Evolutionary conservation across 495 filamentous ascomycete species (phyloP).

Genomic region (Aspergillus diversus): DNA sequence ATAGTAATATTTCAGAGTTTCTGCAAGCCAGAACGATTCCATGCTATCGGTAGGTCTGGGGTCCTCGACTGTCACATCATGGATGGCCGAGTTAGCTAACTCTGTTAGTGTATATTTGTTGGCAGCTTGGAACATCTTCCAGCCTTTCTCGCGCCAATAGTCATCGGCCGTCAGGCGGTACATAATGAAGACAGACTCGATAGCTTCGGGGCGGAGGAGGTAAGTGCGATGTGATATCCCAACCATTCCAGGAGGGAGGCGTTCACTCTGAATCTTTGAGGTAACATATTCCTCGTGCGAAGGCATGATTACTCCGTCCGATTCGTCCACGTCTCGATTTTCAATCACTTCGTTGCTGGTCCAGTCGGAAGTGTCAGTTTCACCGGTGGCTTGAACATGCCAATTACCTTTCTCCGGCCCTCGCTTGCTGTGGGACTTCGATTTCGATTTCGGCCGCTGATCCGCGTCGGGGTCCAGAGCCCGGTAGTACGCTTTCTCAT

Average conservation of each 20-base stretch:
- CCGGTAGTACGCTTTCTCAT: conserved; percentile 66
- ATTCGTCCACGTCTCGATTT: conserved; percentile 20
- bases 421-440: conserved; percentile 18
- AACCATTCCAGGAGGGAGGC: conserved; percentile 68
- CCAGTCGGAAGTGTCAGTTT: not conserved
- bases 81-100: conserved; percentile 72
- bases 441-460: conserved; percentile 20
- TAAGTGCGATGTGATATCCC: conserved; percentile 64
- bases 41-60: conserved; percentile 48
- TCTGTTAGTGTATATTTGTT: conserved; percentile 65
- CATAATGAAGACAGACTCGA: conserved; percentile 96
- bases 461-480: conserved; percentile 56
- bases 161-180: conserved; percentile 85
- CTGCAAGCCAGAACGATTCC: conserved; percentile 70
- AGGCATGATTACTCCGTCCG: conserved; percentile 13
- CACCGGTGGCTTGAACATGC: conserved; percentile 22
- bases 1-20: conserved; percentile 85
- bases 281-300: conserved; percentile 68
- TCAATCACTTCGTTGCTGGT: conserved; percentile 9
- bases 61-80: conserved; percentile 65
- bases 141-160: conserved; percentile 81
- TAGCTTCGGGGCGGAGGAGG: conserved; percentile 88
- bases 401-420: conserved; percentile 27
- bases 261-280: conserved; percentile 60
- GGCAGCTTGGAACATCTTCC: conserved; percentile 86